These are phyloP conservation scores for Coemansia sp. DNA, from an alignment of 192 early-diverging fungal species.

Conservation along the genomic window DNA sequence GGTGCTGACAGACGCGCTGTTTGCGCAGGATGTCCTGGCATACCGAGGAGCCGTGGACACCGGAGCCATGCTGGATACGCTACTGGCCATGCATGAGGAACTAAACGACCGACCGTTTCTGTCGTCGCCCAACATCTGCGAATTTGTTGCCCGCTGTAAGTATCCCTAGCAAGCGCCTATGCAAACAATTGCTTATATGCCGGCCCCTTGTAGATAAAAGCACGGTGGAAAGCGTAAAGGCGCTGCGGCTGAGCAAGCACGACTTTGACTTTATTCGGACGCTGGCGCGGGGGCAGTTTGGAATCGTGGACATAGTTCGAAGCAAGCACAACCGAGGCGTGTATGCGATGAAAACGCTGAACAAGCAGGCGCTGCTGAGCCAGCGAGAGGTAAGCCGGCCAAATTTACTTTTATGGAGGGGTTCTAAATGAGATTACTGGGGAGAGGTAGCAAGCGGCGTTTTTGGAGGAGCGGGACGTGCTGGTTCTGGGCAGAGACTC, in stretches of 20 bases:
- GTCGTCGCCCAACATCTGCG: conserved; percentile 37
- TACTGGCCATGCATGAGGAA: conserved; percentile 44
- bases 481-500: conserved; percentile 68
- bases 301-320: conserved; percentile 71
- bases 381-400: conserved; percentile 61
- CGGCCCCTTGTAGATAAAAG: conserved; percentile 17
- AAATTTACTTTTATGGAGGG: not conserved
- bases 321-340: conserved; percentile 64
- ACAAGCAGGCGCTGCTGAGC: conserved; percentile 68
- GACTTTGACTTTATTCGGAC: conserved; percentile 51
- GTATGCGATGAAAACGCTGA: conserved; percentile 81
- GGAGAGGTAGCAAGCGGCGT: conserved; percentile 86
- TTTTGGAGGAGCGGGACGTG: conserved; percentile 96
- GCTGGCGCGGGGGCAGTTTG: conserved; percentile 53
- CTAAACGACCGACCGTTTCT: conserved; percentile 39
- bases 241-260: conserved; percentile 30
- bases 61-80: conserved; percentile 39
- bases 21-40: conserved; percentile 36
- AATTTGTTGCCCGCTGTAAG: conserved; percentile 50
- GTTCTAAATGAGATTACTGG: not conserved
- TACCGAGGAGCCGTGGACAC: conserved; percentile 50
- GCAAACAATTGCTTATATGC: too few species aligned
- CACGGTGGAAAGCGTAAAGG: conserved; percentile 32
- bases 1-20: conserved; percentile 27
- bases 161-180: too few species aligned